Evolutionary conservation across 768 basidiomycete genomes (phyloP).

Genomic region (Favolaschia claudopus): DNA sequence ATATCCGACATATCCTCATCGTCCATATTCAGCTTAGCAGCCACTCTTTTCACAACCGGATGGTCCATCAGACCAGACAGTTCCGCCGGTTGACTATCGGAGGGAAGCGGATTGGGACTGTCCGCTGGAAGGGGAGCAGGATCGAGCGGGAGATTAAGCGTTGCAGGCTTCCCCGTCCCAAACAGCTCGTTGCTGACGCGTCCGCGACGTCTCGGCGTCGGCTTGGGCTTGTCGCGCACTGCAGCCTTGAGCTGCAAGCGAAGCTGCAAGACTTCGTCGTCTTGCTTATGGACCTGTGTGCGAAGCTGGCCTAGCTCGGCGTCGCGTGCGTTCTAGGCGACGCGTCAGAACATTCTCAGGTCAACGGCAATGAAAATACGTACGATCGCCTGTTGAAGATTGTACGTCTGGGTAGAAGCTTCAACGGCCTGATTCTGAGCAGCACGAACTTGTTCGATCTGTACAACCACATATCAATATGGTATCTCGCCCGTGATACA

Average conservation of each 20-base stretch:
- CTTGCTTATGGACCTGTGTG: not conserved
- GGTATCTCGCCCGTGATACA: not conserved
- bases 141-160: not conserved
- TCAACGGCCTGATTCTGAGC: not conserved
- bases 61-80: not conserved
- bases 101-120: too few relatives aligned
- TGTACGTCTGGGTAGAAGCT: not conserved
- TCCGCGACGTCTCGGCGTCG: not conserved
- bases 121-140: constrained; percentile 3
- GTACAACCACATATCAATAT: not conserved
- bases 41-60: not conserved
- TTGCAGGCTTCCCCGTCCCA: not conserved
- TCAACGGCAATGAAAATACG: not conserved
- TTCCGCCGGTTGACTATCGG: not conserved
- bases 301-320: not conserved
- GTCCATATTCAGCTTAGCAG: not conserved
- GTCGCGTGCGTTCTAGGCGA: not conserved
- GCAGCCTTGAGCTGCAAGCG: not conserved
- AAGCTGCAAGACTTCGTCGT: not conserved
- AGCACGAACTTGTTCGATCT: not conserved
- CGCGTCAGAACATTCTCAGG: not conserved
- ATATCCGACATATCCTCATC: not conserved
- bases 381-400: not conserved
- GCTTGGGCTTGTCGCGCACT: not conserved
- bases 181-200: not conserved